These are phyloP conservation scores for Penicillium daleae DNA, from an alignment of 495 filamentous ascomycete species.

Conservation along the genomic window DNA sequence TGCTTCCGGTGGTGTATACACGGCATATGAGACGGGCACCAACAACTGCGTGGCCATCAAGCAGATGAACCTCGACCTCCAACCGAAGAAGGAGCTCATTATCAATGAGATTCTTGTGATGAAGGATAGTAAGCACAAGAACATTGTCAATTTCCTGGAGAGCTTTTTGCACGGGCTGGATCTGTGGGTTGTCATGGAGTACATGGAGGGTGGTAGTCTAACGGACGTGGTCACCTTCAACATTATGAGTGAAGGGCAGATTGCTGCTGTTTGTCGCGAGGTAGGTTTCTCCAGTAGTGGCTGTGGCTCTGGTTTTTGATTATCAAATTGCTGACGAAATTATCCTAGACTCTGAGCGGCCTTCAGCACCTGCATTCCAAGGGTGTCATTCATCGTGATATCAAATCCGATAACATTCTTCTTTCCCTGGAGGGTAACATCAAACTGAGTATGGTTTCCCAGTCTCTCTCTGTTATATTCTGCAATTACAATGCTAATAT, in stretches of 20 bases:
- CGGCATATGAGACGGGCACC: slow-evolving; percentile 80
- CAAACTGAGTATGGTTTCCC: slow-evolving; percentile 80
- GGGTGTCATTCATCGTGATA: slow-evolving; percentile 83
- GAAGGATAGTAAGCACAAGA: slow-evolving; percentile 98
- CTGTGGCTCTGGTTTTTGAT: background rate
- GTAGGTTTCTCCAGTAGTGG: slow-evolving; percentile 42
- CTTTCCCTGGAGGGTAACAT: slow-evolving; percentile 95
- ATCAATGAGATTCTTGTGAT: slow-evolving; percentile 99
- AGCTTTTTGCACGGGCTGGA: slow-evolving; percentile 88
- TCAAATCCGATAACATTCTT: slow-evolving; percentile 98
- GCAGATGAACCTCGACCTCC: slow-evolving; percentile 98
- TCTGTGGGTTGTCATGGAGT: slow-evolving; percentile 99
- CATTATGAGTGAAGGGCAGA: slow-evolving; percentile 97
- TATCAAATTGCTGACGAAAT: slow-evolving; percentile 15
- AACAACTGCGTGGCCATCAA: slow-evolving; percentile 96
- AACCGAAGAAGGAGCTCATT: slow-evolving; percentile 98
- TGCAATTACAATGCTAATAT: slow-evolving; percentile 36
- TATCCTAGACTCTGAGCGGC: slow-evolving; percentile 73
- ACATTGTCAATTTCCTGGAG: slow-evolving; percentile 99
- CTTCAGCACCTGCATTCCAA: slow-evolving; percentile 96
- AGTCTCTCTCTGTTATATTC: background rate
- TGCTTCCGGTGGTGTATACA: slow-evolving; percentile 94
- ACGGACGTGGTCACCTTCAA: slow-evolving; percentile 99
- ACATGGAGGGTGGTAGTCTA: slow-evolving; percentile 97
- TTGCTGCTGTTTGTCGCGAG: slow-evolving; percentile 93